Evolutionary conservation across 1,284 basidiomycete species (phyloP), one percentile per base, ranked within the genome.

Genomic region (Quambalaria eucalypti): DNA sequence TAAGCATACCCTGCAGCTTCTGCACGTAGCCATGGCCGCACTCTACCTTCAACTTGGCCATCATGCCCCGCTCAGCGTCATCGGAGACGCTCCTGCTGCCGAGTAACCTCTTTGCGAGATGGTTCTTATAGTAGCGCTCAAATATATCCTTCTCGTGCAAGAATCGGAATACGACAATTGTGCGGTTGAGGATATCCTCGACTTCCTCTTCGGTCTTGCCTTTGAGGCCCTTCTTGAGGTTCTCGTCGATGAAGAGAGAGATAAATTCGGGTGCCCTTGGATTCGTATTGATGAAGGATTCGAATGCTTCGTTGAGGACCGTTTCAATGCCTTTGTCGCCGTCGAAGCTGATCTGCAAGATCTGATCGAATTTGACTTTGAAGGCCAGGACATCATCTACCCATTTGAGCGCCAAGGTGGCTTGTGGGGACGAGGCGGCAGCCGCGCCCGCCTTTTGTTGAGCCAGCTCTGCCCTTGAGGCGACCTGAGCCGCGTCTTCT

Each of bases 1-100:
- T 84, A 81, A 99, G 93, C 95, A 99, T 99, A 53, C 95, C 93
- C 76, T 98, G 93, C 64, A 98, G 80, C 76, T 95, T 95, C 77
- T 96, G 90, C 0, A 95, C 97, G 75, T 97, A 99, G 71, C 93
- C 90, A 71, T 88, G 88, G 7, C 95, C 95, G 69, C 88, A 90
- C 77, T 98, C 92, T 38, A 97, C 82, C 79, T 98, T 98, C 73
- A 99, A 85, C 78, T 97, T 98, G 50, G 90, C 87, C 12, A 99
- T 83, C 93, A 99, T 97, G 55, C 88, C 90, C 51, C 89, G 85
- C 76, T 99, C 95, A 1, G 95, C 93, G 76, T 99, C 95, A 72
- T 98, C 95, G 1, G 90, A 93, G 2, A 92, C 86, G 28, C 89
- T 93, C 19, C 90, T 85, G 10, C 84, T 85, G 42, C 85, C 83